Conservation (phyloP, 2,329 filamentous ascomycete genomes). For the Akanthomyces lecanii region DNA sequence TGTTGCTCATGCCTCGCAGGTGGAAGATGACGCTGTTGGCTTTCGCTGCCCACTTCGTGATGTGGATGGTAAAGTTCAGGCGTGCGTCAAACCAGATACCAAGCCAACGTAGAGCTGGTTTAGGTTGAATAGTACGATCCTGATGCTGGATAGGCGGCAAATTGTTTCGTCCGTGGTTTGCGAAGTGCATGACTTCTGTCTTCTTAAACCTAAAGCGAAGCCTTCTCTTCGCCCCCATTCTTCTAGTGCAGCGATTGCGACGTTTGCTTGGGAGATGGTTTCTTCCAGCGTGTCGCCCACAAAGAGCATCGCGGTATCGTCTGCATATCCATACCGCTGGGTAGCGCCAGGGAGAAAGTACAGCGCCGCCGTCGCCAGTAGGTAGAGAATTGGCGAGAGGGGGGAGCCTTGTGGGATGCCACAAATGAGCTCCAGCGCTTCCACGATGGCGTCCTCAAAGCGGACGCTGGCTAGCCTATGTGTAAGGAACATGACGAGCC, state of each 20-base stretch:
- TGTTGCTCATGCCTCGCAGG: slow-evolving; percentile 16
- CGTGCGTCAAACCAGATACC: no score
- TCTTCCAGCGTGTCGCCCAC: slow-evolving; percentile 17
- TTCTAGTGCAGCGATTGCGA: slow-evolving; percentile 16
- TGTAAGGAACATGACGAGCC: not conserved
- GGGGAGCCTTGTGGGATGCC: no score
- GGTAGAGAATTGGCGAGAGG: no score
- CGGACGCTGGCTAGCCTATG: not conserved
- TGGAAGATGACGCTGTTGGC: slow-evolving; percentile 17
- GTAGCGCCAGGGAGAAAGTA: no score
- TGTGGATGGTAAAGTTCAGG: slow-evolving; percentile 19
- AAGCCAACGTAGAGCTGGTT: slow-evolving; percentile 20
- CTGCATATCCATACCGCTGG: slow-evolving; percentile 21
- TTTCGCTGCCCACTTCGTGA: slow-evolving; percentile 20
- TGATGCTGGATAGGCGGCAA: slow-evolving; percentile 10
- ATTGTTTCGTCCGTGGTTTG: slow-evolving; percentile 3
- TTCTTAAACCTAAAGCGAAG: slow-evolving; percentile 22
- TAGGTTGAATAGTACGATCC: slow-evolving; percentile 1
- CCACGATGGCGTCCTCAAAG: not conserved
- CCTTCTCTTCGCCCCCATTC: slow-evolving; percentile 20
- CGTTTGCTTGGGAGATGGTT: slow-evolving; percentile 15
- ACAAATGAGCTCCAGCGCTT: not conserved
- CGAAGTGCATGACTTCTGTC: no score
- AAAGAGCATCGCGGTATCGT: slow-evolving; percentile 21
- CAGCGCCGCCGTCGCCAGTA: no score